These are phyloP conservation scores for Kwoniella mangroviensis DNA, from an alignment of 768 basidiomycete species.

Conservation along the genomic window DNA sequence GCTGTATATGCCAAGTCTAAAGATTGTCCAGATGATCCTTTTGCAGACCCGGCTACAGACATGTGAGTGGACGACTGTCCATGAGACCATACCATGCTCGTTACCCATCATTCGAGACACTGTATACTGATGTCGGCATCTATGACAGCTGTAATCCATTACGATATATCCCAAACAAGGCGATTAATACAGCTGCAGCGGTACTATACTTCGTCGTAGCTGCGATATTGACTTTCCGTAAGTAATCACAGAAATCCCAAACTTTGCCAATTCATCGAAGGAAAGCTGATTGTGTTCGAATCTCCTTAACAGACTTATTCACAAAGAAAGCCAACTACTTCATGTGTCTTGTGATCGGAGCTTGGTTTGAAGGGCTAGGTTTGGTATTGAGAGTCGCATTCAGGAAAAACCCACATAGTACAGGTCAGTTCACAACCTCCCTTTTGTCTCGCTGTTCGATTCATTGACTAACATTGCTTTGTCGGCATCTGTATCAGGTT, in stretches of 20 bases:
- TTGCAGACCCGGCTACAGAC: slow-evolving; percentile 21
- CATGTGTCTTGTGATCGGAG: slow-evolving; percentile 53
- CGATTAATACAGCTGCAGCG: slow-evolving; percentile 45
- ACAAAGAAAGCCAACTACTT: slow-evolving; percentile 48
- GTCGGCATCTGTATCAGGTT: slow-evolving; percentile 7
- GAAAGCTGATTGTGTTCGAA: background rate
- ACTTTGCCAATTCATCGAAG: background rate
- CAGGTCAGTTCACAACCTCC: slow-evolving; percentile 1
- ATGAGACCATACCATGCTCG: no score
- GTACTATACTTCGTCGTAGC: slow-evolving; percentile 54
- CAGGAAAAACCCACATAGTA: slow-evolving; percentile 47
- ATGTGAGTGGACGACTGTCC: slow-evolving; percentile 9
- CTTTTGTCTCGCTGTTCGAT: no score
- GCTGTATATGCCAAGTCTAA: background rate
- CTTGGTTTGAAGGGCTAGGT: slow-evolving; percentile 54
- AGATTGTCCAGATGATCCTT: slow-evolving; percentile 23
- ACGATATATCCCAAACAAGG: slow-evolving; percentile 52
- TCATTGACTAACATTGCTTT: background rate
- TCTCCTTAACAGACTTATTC: slow-evolving; percentile 23
- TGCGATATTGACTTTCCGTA: slow-evolving; percentile 46
- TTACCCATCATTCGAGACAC: background rate
- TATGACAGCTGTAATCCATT: slow-evolving; percentile 55
- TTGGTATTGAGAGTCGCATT: slow-evolving; percentile 49
- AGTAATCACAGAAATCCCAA: slow-evolving; percentile 10
- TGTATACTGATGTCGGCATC: background rate